Evolutionary conservation across 2,329 filamentous ascomycete species (phyloP), one percentile per base, ranked within the genome.

Genomic region (Delphinella strobiligena): DNA sequence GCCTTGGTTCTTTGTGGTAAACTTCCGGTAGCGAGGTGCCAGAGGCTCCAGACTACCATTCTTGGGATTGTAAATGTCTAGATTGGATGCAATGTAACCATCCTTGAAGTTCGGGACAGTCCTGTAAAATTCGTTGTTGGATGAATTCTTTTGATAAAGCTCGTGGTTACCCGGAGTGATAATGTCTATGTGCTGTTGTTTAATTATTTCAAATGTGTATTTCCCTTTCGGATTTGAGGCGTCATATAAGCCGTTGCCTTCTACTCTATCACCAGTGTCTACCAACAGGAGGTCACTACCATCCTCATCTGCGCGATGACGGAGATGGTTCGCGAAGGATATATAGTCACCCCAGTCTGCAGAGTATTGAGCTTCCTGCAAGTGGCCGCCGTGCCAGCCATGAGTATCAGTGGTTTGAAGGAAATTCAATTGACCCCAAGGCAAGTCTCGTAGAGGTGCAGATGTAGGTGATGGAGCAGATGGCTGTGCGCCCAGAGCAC

Each of bases 311-410:
- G 87, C 86, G 54, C 75, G 79, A 49, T 77, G 72, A 41, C 76
- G 81, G 69, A 98, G 76, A 55, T 89, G 86, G 27, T 80, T 69
- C 24, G 87, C 77, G 56, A 98, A 95, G 5, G 89, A 95, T 52
- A 96, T 74, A 61, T 96, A 98, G 63, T 98, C 91, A 43, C 91
- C 91, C 87, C 91, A 96, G 61, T 98, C 91, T 34, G 86, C 89
- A 5, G 85, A 88, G 61, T 93, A 98, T 44, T 91, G 89, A 2
- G 86, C 72, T 80, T 98, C 91, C 66, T 88, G 80, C 4, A 96
- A 64, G 67, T 98, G 91, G 1, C 91, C 91, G 8, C 78, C 86
- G 55, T 93, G 80, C 91, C 91, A 98, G 52, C 91, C 89, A 63
- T 96, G 91, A 4, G 84, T 91, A 58, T 96, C 67, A 27, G 91